Evolutionary conservation across 805 yeast species (phyloP), one percentile per base, ranked within the genome.

Genomic region (Brettanomyces anomalus): DNA sequence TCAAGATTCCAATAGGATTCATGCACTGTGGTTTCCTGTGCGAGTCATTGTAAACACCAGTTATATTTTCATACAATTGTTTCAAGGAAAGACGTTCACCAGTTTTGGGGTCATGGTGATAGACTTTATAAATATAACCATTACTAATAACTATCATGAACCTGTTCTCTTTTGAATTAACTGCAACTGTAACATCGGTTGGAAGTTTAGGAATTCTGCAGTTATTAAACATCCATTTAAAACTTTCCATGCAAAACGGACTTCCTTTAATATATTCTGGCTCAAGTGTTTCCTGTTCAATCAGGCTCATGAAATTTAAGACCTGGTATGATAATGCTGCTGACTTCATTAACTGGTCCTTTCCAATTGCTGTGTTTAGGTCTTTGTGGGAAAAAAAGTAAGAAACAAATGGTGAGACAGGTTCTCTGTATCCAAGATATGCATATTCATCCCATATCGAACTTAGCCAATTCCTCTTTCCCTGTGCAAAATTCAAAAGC

Each of bases 221-320:
- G 58, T 82, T 85, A 70, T 88, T 86, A 72, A 90, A 90, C 95
- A 90, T 83, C 68, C 78, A 76, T 56, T 76, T 77, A 74, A 86
- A 89, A 30, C 94, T 81, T 62, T 86, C 88, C 97, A 90, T 90
- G 65, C 97, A 90, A 58, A 78, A 83, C n/a, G 97, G 95, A 17
- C 36, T 46, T 42, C 79, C 81, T 65, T 77, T 84, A 52, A 74
- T 67, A 58, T 86, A 67, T 63, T 90, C 97, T 4, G 96, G 85
- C 44, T 81, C 86, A 52, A 90, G 70, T 14, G 83, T 68, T 62
- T 85, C 89, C 47, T 66, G 65, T 57, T 83, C 90, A 44, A 87
- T 71, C 40, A 72, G 58, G 46, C 71, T 71, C 69, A 78, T 74
- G 61, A 87, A 90, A 49, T 77, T 71, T 32, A 84, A 67, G 17